Evolutionary conservation across 192 early-diverging fungal species (phyloP).

Genomic region (Backusella australiensis): DNA sequence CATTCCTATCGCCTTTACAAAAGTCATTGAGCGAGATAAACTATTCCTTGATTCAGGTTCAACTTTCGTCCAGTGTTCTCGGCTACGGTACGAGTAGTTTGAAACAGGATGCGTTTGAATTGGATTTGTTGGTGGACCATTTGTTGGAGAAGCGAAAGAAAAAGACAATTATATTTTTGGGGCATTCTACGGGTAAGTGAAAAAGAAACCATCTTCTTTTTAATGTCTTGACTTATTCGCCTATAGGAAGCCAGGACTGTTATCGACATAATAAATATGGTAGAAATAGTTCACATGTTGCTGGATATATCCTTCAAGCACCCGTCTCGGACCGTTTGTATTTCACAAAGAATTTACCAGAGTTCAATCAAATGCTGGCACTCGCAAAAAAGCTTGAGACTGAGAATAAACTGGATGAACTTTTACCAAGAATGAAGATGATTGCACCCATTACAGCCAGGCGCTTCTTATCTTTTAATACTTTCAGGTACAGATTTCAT

Average conservation of each 20-base stretch:
- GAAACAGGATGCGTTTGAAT: constrained; percentile 34
- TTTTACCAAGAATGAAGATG: constrained; percentile 36
- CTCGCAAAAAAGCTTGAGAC: constrained; percentile 34
- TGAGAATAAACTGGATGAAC: constrained; percentile 35
- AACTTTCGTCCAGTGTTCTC: constrained; percentile 39
- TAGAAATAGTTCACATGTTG: constrained; percentile 11
- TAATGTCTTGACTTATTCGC: background rate
- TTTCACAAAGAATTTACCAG: constrained; percentile 22
- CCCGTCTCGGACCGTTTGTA: constrained; percentile 45
- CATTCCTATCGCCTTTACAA: constrained; percentile 30
- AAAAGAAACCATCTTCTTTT: too few relatives aligned
- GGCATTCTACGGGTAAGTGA: constrained; percentile 41
- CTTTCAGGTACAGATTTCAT: constrained; percentile 28
- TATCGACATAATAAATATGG: constrained; percentile 33
- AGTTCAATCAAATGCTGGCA: constrained; percentile 25
- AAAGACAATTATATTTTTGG: constrained; percentile 35
- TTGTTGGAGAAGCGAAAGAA: constrained; percentile 30
- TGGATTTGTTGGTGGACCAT: constrained; percentile 35
- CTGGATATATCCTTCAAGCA: constrained; percentile 40
- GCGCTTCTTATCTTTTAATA: constrained; percentile 36
- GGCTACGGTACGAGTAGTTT: constrained; percentile 41
- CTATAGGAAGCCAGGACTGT: constrained; percentile 33
- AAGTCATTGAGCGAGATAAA: constrained; percentile 18
- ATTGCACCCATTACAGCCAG: constrained; percentile 37
- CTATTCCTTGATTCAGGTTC: constrained; percentile 41